phyloP scores from a whole-genome alignment of 495 filamentous ascomycete species.

The Astrothelium macrocarpum region DNA sequence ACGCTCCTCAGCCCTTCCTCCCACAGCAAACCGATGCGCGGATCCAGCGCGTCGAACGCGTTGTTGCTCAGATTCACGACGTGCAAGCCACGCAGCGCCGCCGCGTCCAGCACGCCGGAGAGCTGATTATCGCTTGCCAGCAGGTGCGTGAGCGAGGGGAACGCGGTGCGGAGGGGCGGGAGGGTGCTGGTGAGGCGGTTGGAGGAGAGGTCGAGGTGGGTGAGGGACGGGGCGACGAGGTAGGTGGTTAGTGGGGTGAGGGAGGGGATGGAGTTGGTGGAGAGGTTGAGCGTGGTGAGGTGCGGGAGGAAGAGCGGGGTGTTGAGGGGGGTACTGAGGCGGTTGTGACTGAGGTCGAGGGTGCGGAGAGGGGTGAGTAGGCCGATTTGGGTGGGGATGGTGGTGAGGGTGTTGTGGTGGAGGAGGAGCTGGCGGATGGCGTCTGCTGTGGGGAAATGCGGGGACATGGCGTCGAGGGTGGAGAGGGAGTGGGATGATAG shows the following conservation, averaged over 20 bases:
- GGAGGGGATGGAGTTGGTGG: slow-evolving; percentile 55
- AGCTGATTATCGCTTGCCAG: slow-evolving; percentile 69
- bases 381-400: slow-evolving; percentile 42
- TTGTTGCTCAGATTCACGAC: slow-evolving; percentile 75
- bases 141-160: slow-evolving; percentile 57
- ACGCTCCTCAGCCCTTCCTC: slow-evolving; percentile 45
- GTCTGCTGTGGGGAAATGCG: slow-evolving; percentile 38
- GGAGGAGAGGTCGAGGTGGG: slow-evolving; percentile 66
- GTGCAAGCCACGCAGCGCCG: slow-evolving; percentile 62
- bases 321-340: slow-evolving; percentile 57
- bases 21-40: slow-evolving; percentile 60
- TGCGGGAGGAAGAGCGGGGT: slow-evolving; percentile 57
- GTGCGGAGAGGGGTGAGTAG: slow-evolving; percentile 47
- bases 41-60: slow-evolving; percentile 65
- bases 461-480: slow-evolving; percentile 38
- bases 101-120: slow-evolving; percentile 56
- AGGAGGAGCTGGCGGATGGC: slow-evolving; percentile 53
- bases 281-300: slow-evolving; percentile 65
- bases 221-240: slow-evolving; percentile 60
- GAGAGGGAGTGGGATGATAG: slow-evolving; percentile 42
- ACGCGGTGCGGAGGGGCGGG: slow-evolving; percentile 45
- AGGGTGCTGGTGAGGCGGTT: slow-evolving; percentile 64
- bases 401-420: slow-evolving; percentile 63
- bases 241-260: slow-evolving; percentile 52
- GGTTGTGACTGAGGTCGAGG: slow-evolving; percentile 73